These are phyloP conservation scores for Fusarium sp. DNA, from an alignment of 2,329 filamentous ascomycete species.

Conservation along the genomic window DNA sequence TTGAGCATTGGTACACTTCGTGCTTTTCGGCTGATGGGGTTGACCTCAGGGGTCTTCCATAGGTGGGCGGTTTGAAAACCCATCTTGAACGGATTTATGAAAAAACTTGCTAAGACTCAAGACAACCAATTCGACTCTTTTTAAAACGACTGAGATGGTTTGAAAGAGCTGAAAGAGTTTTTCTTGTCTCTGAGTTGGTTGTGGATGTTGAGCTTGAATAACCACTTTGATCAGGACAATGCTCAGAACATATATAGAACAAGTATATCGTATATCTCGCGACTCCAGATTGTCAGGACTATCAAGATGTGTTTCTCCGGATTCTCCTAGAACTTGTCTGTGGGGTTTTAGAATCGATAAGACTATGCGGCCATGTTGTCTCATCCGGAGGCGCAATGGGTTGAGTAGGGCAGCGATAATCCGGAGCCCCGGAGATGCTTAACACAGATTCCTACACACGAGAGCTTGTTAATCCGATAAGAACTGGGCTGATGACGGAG, in stretches of 20 bases:
- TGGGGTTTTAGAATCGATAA: slow-evolving; percentile 36
- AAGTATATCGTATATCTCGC: slow-evolving; percentile 19
- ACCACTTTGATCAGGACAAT: slow-evolving; percentile 19
- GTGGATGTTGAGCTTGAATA: slow-evolving; percentile 32
- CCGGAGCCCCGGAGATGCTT: slow-evolving; percentile 47
- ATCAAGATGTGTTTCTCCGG: slow-evolving; percentile 45
- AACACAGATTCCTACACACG: slow-evolving; percentile 23
- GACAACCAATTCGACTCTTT: not conserved
- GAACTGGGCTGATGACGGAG: slow-evolving; percentile 31
- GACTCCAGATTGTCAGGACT: slow-evolving; percentile 1
- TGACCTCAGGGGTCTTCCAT: slow-evolving; percentile 73
- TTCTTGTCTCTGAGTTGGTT: slow-evolving; percentile 25
- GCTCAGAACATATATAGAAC: slow-evolving; percentile 41
- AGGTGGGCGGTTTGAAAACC: slow-evolving; percentile 48
- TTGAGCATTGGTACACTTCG: slow-evolving; percentile 84
- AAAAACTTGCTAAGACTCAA: not conserved
- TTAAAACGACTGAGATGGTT: not conserved
- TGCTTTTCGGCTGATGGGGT: slow-evolving; percentile 87
- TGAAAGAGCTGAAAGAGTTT: not conserved
- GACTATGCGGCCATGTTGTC: slow-evolving; percentile 32
- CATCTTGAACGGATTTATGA: slow-evolving; percentile 42
- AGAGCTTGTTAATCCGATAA: slow-evolving; percentile 45
- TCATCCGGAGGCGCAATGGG: slow-evolving; percentile 22
- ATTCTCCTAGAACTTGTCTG: slow-evolving; percentile 39
- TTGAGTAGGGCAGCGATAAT: slow-evolving; percentile 30